Base-by-base conservation (phyloP, 192 early-diverging fungal genomes). In the Chytriomyces hyalinus region DNA sequence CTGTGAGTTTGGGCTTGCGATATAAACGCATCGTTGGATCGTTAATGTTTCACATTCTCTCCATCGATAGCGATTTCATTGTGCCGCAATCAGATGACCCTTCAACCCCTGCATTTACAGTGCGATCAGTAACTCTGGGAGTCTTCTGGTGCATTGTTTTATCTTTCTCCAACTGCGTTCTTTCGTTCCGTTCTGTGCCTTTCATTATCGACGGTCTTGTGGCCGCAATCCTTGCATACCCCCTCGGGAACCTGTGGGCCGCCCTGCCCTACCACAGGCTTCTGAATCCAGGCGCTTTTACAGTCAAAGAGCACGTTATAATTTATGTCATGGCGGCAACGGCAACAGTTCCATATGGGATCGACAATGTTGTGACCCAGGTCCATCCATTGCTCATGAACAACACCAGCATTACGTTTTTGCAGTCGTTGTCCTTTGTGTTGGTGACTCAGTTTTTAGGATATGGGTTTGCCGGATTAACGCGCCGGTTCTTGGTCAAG, bases 291-390 rank as follows among this genome's bases (percentile, higher is more conserved):
- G 75, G 95, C 0, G 94, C 91, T 17, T 98, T 95, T 83, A 89
- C 87, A 71, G 90, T 95, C 78, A 97, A 97, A 78, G 94, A 96
- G 73, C 94, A 97, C 77, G 94, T 92, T 3, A 84, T 97, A 17
- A 92, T 94, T 49, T 43, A 49, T 48, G 28, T 68, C 44, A 68
- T 68, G 67, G 15, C 47, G 13, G n/a, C 26, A 15, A 48, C n/a
- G 26, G 4, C 67, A 48, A 17, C n/a, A 45, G 22, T 59, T 64
- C 77, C 76, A 46, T 92, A 93, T 75, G 93, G 81, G 17, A 76
- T 80, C 50, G 77, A 82, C 15, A 84, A 84, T 61, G 81, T 84
- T 8, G 71, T 84, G 1, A 49, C 69, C 0, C 82, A 86, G 63
- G 24, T 66, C 13, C 26, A 43, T 17, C 50, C 57, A 17, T 5